Evolutionary conservation across 2,329 filamentous ascomycete species (phyloP), one percentile per base, ranked within the genome.

Genomic region (Leptographium flavum): DNA sequence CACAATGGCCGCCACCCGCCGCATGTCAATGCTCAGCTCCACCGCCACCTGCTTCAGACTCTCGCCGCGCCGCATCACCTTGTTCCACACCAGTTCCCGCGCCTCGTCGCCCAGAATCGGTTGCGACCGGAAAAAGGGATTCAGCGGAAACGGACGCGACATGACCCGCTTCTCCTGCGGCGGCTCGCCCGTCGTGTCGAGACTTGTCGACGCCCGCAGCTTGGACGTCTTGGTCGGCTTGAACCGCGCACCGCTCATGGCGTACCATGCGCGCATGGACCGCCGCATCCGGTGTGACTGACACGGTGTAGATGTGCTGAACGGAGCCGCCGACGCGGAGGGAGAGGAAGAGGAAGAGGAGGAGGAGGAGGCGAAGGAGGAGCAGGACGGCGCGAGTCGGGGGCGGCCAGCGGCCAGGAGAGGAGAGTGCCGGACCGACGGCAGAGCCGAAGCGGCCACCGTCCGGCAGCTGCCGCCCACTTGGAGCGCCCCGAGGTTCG

Each of bases 1-100:
- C 48, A 94, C 82, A 19, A 94, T 83, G 21, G 88, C 88, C 25
- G 80, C 87, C 17, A 94, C 83, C 55, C 88, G 74, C 57, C 84
- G 76, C 63, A 94, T 81, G 56, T 92, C 87, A 22, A 94, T 76
- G 25, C 79, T 76, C 54, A 84, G 73, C 56, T 86, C 74, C 1
- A 82, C 81, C 57, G 85, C 88, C 19, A 93, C 83, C 37, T 74
- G 74, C 56, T 86, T 81, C 50, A 94, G 68, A 46, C 81, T 76
- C 60, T 80, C 70, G 48, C 81, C 80, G 14, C 76, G 60, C n/a
- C 63, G 58, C 50, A 77, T 76, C 14, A 93, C 77, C 53, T 76
- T 73, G 5, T 69, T 56, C 67, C 84, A 92, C 45, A 95, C 83
- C 52, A 80, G 68, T 55, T 88, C 79, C 48, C 83, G 71, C 40